These are phyloP conservation scores for Trichoderma virens DNA, from an alignment of 495 filamentous ascomycete genomes.

Conservation along the genomic window DNA sequence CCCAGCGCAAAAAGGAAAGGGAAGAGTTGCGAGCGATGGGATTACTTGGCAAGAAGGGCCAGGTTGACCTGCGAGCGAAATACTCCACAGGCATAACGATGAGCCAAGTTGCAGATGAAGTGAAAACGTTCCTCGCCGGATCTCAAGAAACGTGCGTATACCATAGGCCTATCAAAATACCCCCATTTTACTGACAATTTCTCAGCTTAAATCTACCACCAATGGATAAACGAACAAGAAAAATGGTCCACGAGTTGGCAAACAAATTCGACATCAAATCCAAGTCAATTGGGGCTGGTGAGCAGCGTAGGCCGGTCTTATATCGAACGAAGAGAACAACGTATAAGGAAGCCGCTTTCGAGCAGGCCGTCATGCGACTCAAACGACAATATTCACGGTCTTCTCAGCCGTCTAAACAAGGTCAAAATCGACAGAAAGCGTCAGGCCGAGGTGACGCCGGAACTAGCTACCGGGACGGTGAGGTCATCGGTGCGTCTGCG, in stretches of 20 bases:
- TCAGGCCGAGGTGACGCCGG: slow-evolving; percentile 14
- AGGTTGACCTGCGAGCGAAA: slow-evolving; percentile 58
- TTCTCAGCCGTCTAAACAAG: slow-evolving; percentile 33
- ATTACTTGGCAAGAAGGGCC: slow-evolving; percentile 56
- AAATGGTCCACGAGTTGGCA: slow-evolving; percentile 68
- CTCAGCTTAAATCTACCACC: slow-evolving; percentile 70
- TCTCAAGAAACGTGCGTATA: slow-evolving; percentile 51
- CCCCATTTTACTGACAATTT: slow-evolving; percentile 15
- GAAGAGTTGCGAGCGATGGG: slow-evolving; percentile 73
- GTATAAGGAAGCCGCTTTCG: slow-evolving; percentile 43
- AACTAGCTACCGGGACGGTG: slow-evolving; percentile 71
- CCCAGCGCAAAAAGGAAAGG: slow-evolving; percentile 64
- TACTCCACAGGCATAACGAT: slow-evolving; percentile 65
- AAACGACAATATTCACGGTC: slow-evolving; percentile 43
- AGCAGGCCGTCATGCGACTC: slow-evolving; percentile 31
- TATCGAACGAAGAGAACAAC: slow-evolving; percentile 61
- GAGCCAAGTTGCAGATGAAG: slow-evolving; percentile 62
- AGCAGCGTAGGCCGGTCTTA: slow-evolving; percentile 67
- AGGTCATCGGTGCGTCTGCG: slow-evolving; percentile 76
- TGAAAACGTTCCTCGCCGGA: slow-evolving; percentile 61
- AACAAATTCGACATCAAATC: slow-evolving; percentile 67
- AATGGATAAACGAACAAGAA: slow-evolving; percentile 71
- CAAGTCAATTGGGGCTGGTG: slow-evolving; percentile 68
- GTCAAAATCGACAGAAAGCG: slow-evolving; percentile 22
- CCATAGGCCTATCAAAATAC: not conserved